Conservation (phyloP, 2,329 filamentous ascomycete species). For the Fusarium beomiforme region DNA sequence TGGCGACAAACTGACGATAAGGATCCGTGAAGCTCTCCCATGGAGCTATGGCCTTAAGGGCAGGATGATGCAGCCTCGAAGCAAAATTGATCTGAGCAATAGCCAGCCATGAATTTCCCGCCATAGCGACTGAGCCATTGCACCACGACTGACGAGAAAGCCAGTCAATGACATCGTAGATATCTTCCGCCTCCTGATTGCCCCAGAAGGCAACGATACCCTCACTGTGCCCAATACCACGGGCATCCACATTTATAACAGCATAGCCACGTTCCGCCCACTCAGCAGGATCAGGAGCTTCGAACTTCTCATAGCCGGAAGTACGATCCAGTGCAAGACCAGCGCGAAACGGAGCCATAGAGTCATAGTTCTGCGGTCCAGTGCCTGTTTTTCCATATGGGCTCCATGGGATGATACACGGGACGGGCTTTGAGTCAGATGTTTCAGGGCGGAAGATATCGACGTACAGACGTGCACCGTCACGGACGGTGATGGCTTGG, state of each 20-base stretch:
- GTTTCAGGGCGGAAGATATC: constrained; percentile 7
- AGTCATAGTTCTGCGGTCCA: neutral
- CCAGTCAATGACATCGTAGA: constrained; percentile 10
- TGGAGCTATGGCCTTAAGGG: constrained; percentile 18
- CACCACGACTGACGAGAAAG: constrained; percentile 15
- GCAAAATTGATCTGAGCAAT: constrained; percentile 14
- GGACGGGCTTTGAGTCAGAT: neutral
- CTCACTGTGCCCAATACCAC: neutral
- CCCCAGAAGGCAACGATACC: constrained; percentile 7
- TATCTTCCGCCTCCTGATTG: constrained; percentile 7
- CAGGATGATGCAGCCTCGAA: neutral
- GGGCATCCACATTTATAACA: constrained; percentile 5
- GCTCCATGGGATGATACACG: constrained; percentile 8
- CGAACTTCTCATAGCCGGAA: constrained; percentile 20
- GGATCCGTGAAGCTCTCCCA: constrained; percentile 13
- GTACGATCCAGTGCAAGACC: neutral
- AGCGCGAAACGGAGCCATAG: constrained; percentile 3
- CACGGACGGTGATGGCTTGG: neutral
- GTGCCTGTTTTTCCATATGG: constrained; percentile 19
- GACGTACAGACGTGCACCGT: constrained; percentile 1
- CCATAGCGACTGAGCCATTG: constrained; percentile 2
- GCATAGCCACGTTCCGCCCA: constrained; percentile 8
- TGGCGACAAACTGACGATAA: constrained; percentile 35
- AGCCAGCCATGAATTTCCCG: constrained; percentile 16
- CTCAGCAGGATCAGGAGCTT: constrained; percentile 10